phyloP scores from a whole-genome alignment of 345 rosid species.

The Hypericum androsaemum region DNA sequence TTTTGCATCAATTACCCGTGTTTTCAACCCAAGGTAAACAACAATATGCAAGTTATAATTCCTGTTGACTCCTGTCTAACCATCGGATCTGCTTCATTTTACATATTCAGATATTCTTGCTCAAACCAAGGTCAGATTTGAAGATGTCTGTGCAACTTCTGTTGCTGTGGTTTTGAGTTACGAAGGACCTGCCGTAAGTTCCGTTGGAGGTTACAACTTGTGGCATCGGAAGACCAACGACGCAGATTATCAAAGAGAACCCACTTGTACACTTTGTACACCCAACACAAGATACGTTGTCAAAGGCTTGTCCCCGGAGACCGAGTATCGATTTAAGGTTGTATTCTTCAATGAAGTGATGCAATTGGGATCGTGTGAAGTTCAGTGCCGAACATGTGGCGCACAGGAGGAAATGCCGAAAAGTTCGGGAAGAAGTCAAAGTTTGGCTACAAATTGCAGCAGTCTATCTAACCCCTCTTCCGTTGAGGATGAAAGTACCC shows the following conservation, averaged over 20 bases:
- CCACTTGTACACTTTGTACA: conserved; percentile 53
- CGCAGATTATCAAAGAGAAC: conserved; percentile 42
- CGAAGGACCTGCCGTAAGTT: conserved; percentile 28
- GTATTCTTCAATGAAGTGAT: conserved; percentile 38
- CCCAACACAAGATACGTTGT: conserved; percentile 58
- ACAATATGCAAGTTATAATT: background rate
- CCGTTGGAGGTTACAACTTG: conserved; percentile 41
- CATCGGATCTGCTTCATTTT: background rate
- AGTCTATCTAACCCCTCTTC: conserved; percentile 80
- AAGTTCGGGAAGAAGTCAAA: conserved; percentile 62
- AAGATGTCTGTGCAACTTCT: conserved; percentile 55
- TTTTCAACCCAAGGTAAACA: conserved; percentile 33
- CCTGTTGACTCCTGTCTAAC: background rate
- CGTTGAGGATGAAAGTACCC: conserved; percentile 77
- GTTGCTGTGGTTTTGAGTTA: conserved; percentile 50
- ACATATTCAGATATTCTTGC: conserved; percentile 26
- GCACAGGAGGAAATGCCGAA: conserved; percentile 34
- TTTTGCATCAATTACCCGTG: conserved; percentile 13
- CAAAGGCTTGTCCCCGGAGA: conserved; percentile 52
- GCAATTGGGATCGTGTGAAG: conserved; percentile 44
- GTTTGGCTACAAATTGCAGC: conserved; percentile 88
- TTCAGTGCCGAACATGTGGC: conserved; percentile 30
- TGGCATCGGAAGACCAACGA: conserved; percentile 72
- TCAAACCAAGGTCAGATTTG: conserved; percentile 45
- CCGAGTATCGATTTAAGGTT: conserved; percentile 60